Percentiles rank a stretch among this genome's conserved stretches.
Evolutionary conservation across 2,329 filamentous ascomycete genomes (phyloP).

Genomic region (Colletotrichum sp.): DNA sequence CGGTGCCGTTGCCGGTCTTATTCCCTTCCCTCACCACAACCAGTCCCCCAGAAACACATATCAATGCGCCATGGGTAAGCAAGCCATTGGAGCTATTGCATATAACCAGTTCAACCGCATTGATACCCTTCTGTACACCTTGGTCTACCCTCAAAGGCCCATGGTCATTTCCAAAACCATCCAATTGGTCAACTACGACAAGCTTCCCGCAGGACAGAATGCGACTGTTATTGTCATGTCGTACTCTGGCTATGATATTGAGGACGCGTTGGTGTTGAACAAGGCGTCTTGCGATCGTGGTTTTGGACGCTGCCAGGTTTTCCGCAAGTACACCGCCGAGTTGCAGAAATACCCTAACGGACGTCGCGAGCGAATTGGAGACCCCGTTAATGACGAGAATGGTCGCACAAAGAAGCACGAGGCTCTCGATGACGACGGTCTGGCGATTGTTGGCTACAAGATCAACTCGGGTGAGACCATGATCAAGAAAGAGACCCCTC

Average conservation of each 20-base stretch:
- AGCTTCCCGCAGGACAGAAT: slow-evolving; percentile 94
- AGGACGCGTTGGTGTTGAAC: slow-evolving; percentile 95
- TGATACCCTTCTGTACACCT: slow-evolving; percentile 92
- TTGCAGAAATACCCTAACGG: slow-evolving; percentile 91
- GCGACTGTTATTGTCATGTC: slow-evolving; percentile 99
- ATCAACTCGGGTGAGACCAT: slow-evolving; percentile 83
- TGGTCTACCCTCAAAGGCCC: slow-evolving; percentile 96
- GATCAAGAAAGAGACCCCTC: slow-evolving; percentile 86
- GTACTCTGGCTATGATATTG: slow-evolving; percentile 98
- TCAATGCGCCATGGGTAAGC: slow-evolving; percentile 99
- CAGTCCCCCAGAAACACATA: slow-evolving; percentile 99
- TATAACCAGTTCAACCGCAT: slow-evolving; percentile 98
- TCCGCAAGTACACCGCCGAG: slow-evolving; percentile 88
- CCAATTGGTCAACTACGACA: slow-evolving; percentile 95
- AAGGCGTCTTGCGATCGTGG: slow-evolving; percentile 95
- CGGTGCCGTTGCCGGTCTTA: slow-evolving; percentile 92
- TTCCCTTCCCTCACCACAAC: slow-evolving; percentile 98
- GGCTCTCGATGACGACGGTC: slow-evolving; percentile 81
- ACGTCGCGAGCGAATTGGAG: slow-evolving; percentile 69
- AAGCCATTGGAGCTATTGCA: slow-evolving; percentile 97
- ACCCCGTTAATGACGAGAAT: slow-evolving; percentile 59
- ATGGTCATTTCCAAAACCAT: slow-evolving; percentile 98
- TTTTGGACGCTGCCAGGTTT: slow-evolving; percentile 97
- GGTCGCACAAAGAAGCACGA: slow-evolving; percentile 72
- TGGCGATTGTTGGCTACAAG: slow-evolving; percentile 84